phyloP scores from a whole-genome alignment of 176 grass and related monocot genomes.

The Stipa capillata region DNA sequence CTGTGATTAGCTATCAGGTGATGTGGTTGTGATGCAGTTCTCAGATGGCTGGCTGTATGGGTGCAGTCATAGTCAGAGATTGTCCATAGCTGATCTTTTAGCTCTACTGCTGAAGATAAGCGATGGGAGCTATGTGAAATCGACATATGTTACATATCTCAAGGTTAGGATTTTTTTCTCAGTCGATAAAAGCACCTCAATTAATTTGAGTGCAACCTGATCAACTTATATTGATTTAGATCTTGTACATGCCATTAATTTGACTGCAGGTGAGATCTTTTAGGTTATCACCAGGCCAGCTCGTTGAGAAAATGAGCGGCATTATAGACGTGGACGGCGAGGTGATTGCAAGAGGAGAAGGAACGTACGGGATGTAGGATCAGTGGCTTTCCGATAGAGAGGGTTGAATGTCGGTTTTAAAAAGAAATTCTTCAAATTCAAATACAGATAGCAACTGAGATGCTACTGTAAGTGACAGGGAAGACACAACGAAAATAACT shows the following conservation, averaged over 20 bases:
- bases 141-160: constrained; percentile 57
- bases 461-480: too few relatives aligned
- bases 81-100: constrained; percentile 61
- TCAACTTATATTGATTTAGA: background rate
- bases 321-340: constrained; percentile 85
- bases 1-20: background rate
- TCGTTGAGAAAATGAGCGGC: constrained; percentile 46
- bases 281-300: constrained; percentile 36
- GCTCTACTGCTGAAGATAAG: constrained; percentile 53
- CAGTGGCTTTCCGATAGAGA: too few relatives aligned
- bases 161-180: constrained; percentile 33
- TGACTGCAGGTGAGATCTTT: constrained; percentile 49
- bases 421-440: too few relatives aligned
- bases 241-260: background rate
- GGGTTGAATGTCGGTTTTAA: too few relatives aligned
- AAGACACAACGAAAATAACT: too few relatives aligned
- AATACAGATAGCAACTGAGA: too few relatives aligned
- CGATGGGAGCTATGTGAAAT: constrained; percentile 75
- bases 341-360: constrained; percentile 65
- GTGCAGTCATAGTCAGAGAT: constrained; percentile 50
- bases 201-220: background rate
- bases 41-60: constrained; percentile 86
- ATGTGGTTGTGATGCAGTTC: constrained; percentile 44
- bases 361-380: background rate
- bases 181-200: too few relatives aligned